Evolutionary conservation across 2,329 filamentous ascomycete species (phyloP).

Genomic region (Fusarium sp.): DNA sequence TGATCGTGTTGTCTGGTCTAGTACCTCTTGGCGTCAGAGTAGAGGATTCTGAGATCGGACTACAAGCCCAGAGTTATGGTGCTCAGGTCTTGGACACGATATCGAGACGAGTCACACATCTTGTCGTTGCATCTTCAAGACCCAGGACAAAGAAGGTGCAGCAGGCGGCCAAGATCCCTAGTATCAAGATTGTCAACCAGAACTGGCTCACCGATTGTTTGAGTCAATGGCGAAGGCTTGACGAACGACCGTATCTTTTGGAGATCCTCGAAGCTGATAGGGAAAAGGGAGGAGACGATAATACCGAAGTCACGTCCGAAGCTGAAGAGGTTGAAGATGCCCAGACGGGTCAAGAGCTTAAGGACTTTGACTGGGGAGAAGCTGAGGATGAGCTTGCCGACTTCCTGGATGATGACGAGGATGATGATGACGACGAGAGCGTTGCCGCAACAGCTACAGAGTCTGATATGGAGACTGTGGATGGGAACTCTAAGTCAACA

Average conservation of each 20-base stretch:
- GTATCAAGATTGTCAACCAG: slow-evolving; percentile 90
- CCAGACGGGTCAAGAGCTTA: slow-evolving; percentile 57
- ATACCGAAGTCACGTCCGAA: slow-evolving; percentile 48
- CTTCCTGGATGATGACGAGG: slow-evolving; percentile 70
- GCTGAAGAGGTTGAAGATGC: slow-evolving; percentile 48
- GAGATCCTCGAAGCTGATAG: slow-evolving; percentile 78
- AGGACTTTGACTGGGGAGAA: slow-evolving; percentile 69
- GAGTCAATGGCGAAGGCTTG: slow-evolving; percentile 81
- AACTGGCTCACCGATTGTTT: slow-evolving; percentile 91
- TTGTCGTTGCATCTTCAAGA: slow-evolving; percentile 76
- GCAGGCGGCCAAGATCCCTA: slow-evolving; percentile 80
- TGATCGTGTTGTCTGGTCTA: slow-evolving; percentile 90
- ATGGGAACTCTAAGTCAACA: slow-evolving; percentile 43
- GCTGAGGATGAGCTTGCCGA: slow-evolving; percentile 80
- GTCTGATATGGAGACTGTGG: slow-evolving; percentile 46
- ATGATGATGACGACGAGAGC: slow-evolving; percentile 56
- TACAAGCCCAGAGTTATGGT: slow-evolving; percentile 89
- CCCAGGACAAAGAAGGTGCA: slow-evolving; percentile 91
- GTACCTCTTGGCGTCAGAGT: slow-evolving; percentile 85
- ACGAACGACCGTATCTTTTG: slow-evolving; percentile 82
- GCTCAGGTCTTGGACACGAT: slow-evolving; percentile 71
- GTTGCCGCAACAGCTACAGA: slow-evolving; percentile 38
- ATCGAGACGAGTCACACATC: slow-evolving; percentile 74
- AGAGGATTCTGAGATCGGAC: slow-evolving; percentile 83
- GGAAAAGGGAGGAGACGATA: slow-evolving; percentile 49